These are phyloP conservation scores for Cutaneotrichosporon cavernicola DNA, from an alignment of 1,284 basidiomycete genomes.

Conservation along the genomic window DNA sequence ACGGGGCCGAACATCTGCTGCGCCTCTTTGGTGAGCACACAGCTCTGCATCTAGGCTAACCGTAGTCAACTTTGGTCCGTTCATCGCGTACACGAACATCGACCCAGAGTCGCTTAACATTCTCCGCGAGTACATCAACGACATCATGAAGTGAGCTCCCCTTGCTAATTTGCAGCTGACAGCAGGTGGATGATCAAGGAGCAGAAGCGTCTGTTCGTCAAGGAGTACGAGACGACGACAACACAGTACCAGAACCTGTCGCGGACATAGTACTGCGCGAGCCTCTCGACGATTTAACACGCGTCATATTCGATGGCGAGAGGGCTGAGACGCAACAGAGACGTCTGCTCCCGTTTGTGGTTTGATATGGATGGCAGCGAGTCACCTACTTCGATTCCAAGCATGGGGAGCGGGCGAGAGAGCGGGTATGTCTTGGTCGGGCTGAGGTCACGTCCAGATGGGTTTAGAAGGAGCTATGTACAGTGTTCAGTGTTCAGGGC, in stretches of 20 bases:
- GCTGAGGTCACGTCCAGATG: neutral
- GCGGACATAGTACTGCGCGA: conserved; percentile 38
- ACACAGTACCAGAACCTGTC: conserved; percentile 53
- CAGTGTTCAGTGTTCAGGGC: neutral
- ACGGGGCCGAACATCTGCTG: conserved; percentile 91
- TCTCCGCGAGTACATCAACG: conserved; percentile 84
- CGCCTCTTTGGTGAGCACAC: conserved; percentile 76
- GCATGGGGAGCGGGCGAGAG: neutral
- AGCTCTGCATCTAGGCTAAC: neutral
- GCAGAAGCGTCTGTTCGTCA: conserved; percentile 53
- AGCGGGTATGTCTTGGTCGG: neutral
- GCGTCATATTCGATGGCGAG: neutral
- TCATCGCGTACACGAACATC: conserved; percentile 88
- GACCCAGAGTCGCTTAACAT: conserved; percentile 80
- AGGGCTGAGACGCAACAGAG: neutral
- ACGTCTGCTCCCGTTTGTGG: neutral
- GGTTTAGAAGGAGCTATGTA: neutral
- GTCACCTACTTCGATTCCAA: neutral
- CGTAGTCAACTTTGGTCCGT: conserved; percentile 61
- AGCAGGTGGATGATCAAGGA: conserved; percentile 55
- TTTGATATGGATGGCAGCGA: conserved; percentile 1
- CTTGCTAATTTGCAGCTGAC: neutral
- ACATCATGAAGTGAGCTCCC: conserved; percentile 73
- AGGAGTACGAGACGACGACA: conserved; percentile 54
- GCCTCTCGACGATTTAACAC: neutral